These are phyloP conservation scores for Cicer judaicum DNA, from an alignment of 306 rosid species.

Conservation along the genomic window DNA sequence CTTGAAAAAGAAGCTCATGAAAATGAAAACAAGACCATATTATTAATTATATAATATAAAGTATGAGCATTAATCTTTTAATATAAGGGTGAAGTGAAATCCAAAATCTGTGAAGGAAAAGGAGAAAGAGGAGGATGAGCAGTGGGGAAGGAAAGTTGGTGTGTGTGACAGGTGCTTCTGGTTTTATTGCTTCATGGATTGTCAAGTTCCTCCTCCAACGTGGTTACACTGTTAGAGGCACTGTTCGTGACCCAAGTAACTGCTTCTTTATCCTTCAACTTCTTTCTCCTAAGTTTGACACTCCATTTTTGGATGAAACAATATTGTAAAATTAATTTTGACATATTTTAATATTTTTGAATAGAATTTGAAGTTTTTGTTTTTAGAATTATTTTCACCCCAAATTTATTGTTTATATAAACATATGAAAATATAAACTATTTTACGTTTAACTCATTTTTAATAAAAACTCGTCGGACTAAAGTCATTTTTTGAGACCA, in stretches of 20 bases:
- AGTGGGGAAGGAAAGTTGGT: slow-evolving; percentile 37
- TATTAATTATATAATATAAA: no score
- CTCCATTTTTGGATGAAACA: no score
- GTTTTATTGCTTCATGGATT: slow-evolving; percentile 60
- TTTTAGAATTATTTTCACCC: no score
- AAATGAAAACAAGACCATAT: neutral
- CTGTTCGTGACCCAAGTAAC: slow-evolving; percentile 54
- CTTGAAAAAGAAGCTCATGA: neutral
- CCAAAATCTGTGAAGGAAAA: neutral
- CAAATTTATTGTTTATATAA: no score
- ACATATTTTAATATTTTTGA: no score
- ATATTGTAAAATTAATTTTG: no score
- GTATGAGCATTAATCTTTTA: no score
- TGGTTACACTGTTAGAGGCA: slow-evolving; percentile 55
- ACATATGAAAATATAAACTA: no score
- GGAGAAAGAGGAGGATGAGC: slow-evolving; percentile 38
- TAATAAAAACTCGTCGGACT: no score
- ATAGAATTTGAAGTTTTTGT: no score
- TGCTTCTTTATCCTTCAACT: neutral
- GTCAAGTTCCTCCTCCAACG: slow-evolving; percentile 54
- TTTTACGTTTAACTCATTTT: no score
- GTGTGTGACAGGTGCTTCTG: slow-evolving; percentile 59
- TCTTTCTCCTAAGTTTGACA: no score
- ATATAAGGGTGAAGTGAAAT: neutral
- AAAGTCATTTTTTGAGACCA: neutral